Conservation (phyloP, 352 stramenopile genomes). For the Plasmopara halstedii region DNA sequence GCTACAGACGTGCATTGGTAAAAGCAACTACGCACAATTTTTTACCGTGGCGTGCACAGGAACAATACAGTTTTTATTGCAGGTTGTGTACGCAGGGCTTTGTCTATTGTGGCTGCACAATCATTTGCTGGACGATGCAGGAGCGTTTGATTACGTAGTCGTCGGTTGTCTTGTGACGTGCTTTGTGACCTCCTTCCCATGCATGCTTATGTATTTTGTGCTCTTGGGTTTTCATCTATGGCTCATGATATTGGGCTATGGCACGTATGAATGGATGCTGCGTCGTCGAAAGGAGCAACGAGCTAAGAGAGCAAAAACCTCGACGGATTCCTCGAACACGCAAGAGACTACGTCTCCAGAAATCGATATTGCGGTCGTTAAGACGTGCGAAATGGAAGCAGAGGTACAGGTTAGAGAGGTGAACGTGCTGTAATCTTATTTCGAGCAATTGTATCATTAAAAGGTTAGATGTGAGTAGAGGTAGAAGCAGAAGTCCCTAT, state of each 20-base stretch:
- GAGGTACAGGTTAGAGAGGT: conserved; percentile 22
- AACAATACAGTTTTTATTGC: conserved; percentile 58
- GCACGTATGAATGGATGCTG: conserved; percentile 86
- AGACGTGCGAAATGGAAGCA: conserved; percentile 7
- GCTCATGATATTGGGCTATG: conserved; percentile 70
- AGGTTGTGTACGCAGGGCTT: conserved; percentile 41
- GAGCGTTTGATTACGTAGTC: conserved; percentile 23
- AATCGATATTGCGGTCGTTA: conserved; percentile 9
- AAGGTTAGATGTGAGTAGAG: neutral
- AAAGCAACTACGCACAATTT: conserved; percentile 82
- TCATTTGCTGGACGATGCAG: conserved; percentile 18
- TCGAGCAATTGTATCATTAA: conserved; percentile 14
- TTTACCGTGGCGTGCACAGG: conserved; percentile 72
- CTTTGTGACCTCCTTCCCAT: conserved; percentile 63
- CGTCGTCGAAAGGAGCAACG: conserved; percentile 61
- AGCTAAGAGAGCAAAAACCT: conserved; percentile 30
- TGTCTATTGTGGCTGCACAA: conserved; percentile 49
- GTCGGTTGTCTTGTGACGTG: conserved; percentile 41
- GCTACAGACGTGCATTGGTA: conserved; percentile 80
- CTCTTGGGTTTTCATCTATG: conserved; percentile 77
- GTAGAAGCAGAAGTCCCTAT: neutral
- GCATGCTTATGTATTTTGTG: conserved; percentile 82
- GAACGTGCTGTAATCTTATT: conserved; percentile 14
- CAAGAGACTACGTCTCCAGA: conserved; percentile 24
- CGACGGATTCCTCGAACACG: conserved; percentile 7